Evolutionary conservation across 768 basidiomycete species (phyloP), one percentile per base, ranked within the genome.

Genomic region (Punctularia strigosozonata): DNA sequence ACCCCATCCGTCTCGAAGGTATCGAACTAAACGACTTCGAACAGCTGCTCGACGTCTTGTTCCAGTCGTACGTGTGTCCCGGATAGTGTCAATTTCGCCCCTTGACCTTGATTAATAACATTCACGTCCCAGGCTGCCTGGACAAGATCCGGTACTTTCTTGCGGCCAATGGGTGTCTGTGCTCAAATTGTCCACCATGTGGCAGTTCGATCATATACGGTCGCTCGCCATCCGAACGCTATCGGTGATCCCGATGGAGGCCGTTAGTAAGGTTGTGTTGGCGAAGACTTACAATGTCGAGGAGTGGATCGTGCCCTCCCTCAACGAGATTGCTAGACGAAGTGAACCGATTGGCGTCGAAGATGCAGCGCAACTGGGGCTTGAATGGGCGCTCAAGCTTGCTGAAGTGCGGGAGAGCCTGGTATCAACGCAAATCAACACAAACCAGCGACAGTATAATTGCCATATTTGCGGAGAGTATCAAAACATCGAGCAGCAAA

Each of bases 101-200:
- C 18, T 19, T 6, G 21, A 23, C 19, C 25, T 18, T 14, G 8
- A 21, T 25, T 3, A 14, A 23, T 14, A 14, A 10, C n/a, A 8
- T 15, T 19, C 31, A 15, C 43, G 39, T n/a, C n/a, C n/a, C n/a
- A n/a, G n/a, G n/a, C n/a, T n/a, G n/a, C n/a, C n/a, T n/a, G n/a
- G n/a, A n/a, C n/a, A n/a, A n/a, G n/a, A n/a, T n/a, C n/a, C n/a
- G n/a, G n/a, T n/a, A n/a, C n/a, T n/a, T n/a, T n/a, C n/a, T n/a
- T n/a, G n/a, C n/a, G n/a, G 10, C 10, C 28, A 54, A 36, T 67
- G 66, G 69, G 45, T 58, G 13, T 54, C 60, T 0, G 55, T 63
- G 17, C 46, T 64, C n/a, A 61, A 61, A 43, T 47, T 68, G 17
- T 49, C 66, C 5, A 57, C 47, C 4, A 59, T 62, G 49, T 68